phyloP scores from a whole-genome alignment of 768 basidiomycete species.

The Terana coerulea region DNA sequence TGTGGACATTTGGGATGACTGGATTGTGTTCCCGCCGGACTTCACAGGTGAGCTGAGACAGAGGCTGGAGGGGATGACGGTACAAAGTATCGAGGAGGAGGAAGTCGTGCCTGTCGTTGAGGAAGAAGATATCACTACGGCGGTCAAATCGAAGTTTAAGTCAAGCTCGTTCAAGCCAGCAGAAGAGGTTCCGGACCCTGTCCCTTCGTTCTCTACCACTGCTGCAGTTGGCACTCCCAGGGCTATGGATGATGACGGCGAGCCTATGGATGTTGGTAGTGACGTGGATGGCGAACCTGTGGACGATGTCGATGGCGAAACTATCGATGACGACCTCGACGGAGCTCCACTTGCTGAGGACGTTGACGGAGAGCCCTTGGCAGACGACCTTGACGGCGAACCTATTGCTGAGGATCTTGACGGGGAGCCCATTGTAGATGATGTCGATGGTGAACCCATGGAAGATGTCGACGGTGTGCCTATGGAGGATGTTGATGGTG shows the following conservation, averaged over 20 bases:
- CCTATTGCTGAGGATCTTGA: constrained; percentile 41
- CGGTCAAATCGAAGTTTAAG: constrained; percentile 64
- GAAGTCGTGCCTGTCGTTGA: constrained; percentile 21
- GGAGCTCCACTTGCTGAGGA: constrained; percentile 43
- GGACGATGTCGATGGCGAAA: background rate
- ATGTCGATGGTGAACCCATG: constrained; percentile 33
- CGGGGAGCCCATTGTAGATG: constrained; percentile 28
- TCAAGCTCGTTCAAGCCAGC: constrained; percentile 75
- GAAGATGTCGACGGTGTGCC: constrained; percentile 32
- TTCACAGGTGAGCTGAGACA: constrained; percentile 70
- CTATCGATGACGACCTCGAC: constrained; percentile 37
- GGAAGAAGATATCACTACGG: constrained; percentile 27
- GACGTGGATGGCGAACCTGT: constrained; percentile 43
- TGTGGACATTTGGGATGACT: constrained; percentile 96
- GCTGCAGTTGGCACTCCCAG: constrained; percentile 1
- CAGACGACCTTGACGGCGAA: constrained; percentile 44
- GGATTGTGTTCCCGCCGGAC: constrained; percentile 94
- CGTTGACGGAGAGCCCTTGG: constrained; percentile 31
- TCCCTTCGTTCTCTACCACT: background rate
- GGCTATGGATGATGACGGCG: constrained; percentile 35
- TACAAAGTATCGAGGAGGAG: constrained; percentile 24
- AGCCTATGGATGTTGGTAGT: constrained; percentile 42
- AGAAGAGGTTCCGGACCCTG: constrained; percentile 29
- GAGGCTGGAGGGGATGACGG: constrained; percentile 63
- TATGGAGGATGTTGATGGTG: constrained; percentile 43